phyloP scores from a whole-genome alignment of 371 early-diverging fungal genomes.

The Mortierella sp. region DNA sequence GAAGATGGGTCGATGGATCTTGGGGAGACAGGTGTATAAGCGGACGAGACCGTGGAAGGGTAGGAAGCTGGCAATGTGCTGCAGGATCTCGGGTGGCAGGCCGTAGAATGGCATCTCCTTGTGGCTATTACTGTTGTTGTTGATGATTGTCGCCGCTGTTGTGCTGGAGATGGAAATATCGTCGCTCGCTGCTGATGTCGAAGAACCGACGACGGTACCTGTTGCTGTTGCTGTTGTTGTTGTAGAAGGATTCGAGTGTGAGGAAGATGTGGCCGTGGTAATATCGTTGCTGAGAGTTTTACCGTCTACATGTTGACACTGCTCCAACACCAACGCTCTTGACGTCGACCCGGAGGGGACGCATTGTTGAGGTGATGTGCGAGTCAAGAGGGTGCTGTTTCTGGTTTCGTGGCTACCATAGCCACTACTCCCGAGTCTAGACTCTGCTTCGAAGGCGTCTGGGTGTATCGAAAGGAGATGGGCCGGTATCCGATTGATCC shows the following conservation, averaged over 20 bases:
- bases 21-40: slow-evolving; percentile 33
- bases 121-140: background rate
- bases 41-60: slow-evolving; percentile 37
- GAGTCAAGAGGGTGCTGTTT: background rate
- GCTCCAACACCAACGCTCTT: background rate
- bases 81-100: slow-evolving; percentile 37
- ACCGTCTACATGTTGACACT: background rate
- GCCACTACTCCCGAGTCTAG: background rate
- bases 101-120: slow-evolving; percentile 26
- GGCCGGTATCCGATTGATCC: background rate
- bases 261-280: background rate
- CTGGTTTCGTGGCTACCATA: background rate
- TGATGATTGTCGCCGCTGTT: background rate
- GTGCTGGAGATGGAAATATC: background rate
- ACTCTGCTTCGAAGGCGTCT: background rate
- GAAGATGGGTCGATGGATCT: slow-evolving; percentile 26
- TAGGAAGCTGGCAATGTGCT: slow-evolving; percentile 31
- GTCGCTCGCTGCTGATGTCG: background rate
- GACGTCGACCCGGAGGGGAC: background rate
- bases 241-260: background rate
- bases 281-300: background rate
- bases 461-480: background rate
- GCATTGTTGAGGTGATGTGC: background rate
- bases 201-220: background rate
- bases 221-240: background rate